Evolutionary conservation across 768 basidiomycete species (phyloP), one percentile per base, ranked within the genome.

Genomic region (Amylocystis lapponica): DNA sequence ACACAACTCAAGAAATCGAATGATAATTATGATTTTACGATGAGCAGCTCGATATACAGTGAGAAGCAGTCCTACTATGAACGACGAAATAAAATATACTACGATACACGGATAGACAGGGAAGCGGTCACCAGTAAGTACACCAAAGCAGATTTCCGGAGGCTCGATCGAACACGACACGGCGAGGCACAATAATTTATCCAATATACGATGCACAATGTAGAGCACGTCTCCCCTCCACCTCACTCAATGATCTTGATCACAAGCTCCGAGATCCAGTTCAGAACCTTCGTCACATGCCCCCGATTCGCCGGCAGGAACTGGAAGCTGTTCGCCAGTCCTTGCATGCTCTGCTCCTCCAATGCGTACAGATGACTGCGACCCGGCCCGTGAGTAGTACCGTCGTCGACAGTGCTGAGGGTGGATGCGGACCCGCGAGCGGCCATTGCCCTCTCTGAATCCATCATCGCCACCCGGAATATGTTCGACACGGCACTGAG

Each of bases 401-500:
- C 60, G 37, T 86, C 86, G 8, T 86, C 83, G 14, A 78, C 67
- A 0, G 76, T 79, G 49, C 70, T 75, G 35, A 88, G 63, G 0
- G 83, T 84, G 17, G 84, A 80, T 35, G 74, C 67, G 4, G 88
- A 86, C 11, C 69, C 74, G 21, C 71, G 70, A 27, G 68, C 62
- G 14, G 66, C 54, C 14, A 63, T 60, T n/a, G 57, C 58, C 40
- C 66, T 71, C 34, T 62, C 59, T 39, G 69, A 59, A 45, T 86
- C 83, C 47, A 76, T 72, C 47, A 83, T 67, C 7, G 83, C 75
- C 23, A 83, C 69, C 14, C 81, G 76, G 69, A 87, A 88, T 41
- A 91, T 77, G 47, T 71, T 80, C n/a, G 86, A 84, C 22, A 80
- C 82, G 10, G 81, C 74, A 30, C 72, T 72, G 45, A 90, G 77